Evolutionary conservation across 176 grass and related monocot genomes (phyloP), one percentile per base, ranked within the genome.

Genomic region (Chloris gayana): DNA sequence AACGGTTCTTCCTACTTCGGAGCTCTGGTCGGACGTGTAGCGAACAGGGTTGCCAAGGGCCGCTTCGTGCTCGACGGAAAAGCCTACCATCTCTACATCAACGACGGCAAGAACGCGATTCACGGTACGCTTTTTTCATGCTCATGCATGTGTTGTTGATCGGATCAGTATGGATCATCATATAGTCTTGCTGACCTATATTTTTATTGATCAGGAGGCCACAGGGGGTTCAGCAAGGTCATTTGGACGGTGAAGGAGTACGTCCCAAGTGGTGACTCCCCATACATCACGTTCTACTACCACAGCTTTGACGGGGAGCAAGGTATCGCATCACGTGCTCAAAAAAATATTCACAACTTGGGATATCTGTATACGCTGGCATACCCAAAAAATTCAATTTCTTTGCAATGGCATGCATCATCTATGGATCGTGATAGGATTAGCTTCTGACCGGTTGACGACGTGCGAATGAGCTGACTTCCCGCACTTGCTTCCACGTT

Each of bases 281-380:
- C 94, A 1, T 88, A 91, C 83, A 91, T 97, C 68, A 94, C 91
- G 11, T 62, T 97, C 1, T 90, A 92, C 85, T 97, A 97, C 42
- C 82, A 80, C 30, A 97, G 94, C 84, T 97, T 94, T 72, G 91
- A 94, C 39, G 85, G 91, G 8, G 94, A 97, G 39, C 88, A 97
- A 94, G 83, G 67, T 84, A 84, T 19, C 25, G 29, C 12, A 18
- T 18, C 29, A 60, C 50, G 44, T 65, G 60, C 19, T n/a, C 11
- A 30, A 64, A 33, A 57, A 5, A 8, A 1, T 9, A 13, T n/a
- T 56, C 53, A 44, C 47, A 19, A 21, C 33, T 21, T 64, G 9
- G n/a, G 5, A 27, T 29, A 22, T 21, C 8, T 2, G 0, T 27
- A 71, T 30, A 44, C 1, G 17, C 9, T 64, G 62, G 4, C 8